Conservation (phyloP, 768 basidiomycete species). For the Tricholoma bakamatsutake region DNA sequence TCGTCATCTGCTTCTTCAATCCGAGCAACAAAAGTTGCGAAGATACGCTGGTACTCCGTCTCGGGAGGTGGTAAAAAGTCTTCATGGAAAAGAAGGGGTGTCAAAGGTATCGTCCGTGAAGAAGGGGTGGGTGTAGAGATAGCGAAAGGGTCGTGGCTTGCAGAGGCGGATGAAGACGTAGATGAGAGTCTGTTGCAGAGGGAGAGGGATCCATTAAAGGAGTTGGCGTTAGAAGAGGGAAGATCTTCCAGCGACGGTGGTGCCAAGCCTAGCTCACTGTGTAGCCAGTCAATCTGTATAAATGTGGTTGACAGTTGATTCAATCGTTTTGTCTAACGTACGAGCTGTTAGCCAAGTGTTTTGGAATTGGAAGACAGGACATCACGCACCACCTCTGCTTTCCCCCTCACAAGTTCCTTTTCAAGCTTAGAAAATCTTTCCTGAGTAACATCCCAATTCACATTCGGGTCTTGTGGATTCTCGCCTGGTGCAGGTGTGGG, state of each 20-base stretch:
- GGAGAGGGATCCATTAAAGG: slow-evolving; percentile 21
- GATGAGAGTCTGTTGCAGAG: slow-evolving; percentile 27
- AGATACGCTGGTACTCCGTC: slow-evolving; percentile 48
- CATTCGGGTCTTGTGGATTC: slow-evolving; percentile 26
- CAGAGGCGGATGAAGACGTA: slow-evolving; percentile 24
- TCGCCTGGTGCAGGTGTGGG: slow-evolving; percentile 39
- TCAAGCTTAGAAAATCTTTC: slow-evolving; percentile 78
- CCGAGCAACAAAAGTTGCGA: slow-evolving; percentile 57
- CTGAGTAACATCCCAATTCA: slow-evolving; percentile 67
- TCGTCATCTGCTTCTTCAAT: slow-evolving; percentile 56
- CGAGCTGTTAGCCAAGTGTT: not conserved
- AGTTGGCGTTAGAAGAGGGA: slow-evolving; percentile 22
- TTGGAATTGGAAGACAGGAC: not conserved
- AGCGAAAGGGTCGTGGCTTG: slow-evolving; percentile 44
- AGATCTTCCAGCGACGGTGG: slow-evolving; percentile 51
- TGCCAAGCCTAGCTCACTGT: slow-evolving; percentile 73
- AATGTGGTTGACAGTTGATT: slow-evolving; percentile 57
- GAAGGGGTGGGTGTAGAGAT: slow-evolving; percentile 46
- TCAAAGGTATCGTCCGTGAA: slow-evolving; percentile 30
- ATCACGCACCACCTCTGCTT: slow-evolving; percentile 73
- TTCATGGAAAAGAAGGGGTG: slow-evolving; percentile 33
- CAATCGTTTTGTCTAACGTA: slow-evolving; percentile 58
- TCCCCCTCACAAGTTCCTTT: slow-evolving; percentile 79
- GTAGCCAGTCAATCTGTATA: slow-evolving; percentile 75
- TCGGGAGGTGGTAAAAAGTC: slow-evolving; percentile 27